These are phyloP conservation scores for Paraphoma sp. DNA, from an alignment of 2,329 filamentous ascomycete species.

Conservation along the genomic window DNA sequence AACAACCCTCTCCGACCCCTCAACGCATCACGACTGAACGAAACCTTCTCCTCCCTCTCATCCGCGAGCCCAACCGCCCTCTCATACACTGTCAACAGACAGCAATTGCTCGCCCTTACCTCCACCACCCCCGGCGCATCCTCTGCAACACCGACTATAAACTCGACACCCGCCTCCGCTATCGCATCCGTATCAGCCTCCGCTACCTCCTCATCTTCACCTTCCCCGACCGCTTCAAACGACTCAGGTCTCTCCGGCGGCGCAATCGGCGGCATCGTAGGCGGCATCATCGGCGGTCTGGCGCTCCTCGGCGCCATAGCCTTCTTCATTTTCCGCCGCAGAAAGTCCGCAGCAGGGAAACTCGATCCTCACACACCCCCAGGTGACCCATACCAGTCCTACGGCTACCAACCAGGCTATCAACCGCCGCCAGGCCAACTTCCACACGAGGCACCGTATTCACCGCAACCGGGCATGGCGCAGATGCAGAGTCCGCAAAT, in stretches of 20 bases:
- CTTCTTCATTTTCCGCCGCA: slow-evolving; percentile 16
- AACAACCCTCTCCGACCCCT: slow-evolving; percentile 19
- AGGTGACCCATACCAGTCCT: slow-evolving; percentile 3
- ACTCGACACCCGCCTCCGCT: slow-evolving; percentile 1
- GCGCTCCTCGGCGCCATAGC: slow-evolving; percentile 19
- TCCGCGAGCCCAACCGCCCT: slow-evolving; percentile 19
- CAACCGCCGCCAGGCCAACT: not conserved
- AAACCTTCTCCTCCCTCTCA: slow-evolving; percentile 24
- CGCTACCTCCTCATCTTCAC: not conserved
- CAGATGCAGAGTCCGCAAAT: not conserved
- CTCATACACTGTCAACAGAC: slow-evolving; percentile 12
- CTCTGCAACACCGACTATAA: not conserved
- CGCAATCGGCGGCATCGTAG: slow-evolving; percentile 29
- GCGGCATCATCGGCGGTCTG: slow-evolving; percentile 25
- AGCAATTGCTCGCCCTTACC: slow-evolving; percentile 5
- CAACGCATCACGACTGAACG: slow-evolving; percentile 14
- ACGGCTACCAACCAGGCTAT: slow-evolving; percentile 1
- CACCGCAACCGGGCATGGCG: not conserved
- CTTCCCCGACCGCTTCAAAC: not conserved
- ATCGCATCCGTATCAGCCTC: not conserved
- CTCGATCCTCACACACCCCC: not conserved
- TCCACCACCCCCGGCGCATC: slow-evolving; percentile 3
- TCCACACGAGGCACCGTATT: not conserved
- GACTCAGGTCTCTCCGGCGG: slow-evolving; percentile 13
- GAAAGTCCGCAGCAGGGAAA: not conserved